Evolutionary conservation across 2,329 filamentous ascomycete genomes (phyloP).

Genomic region (Monilinia fructigena): DNA sequence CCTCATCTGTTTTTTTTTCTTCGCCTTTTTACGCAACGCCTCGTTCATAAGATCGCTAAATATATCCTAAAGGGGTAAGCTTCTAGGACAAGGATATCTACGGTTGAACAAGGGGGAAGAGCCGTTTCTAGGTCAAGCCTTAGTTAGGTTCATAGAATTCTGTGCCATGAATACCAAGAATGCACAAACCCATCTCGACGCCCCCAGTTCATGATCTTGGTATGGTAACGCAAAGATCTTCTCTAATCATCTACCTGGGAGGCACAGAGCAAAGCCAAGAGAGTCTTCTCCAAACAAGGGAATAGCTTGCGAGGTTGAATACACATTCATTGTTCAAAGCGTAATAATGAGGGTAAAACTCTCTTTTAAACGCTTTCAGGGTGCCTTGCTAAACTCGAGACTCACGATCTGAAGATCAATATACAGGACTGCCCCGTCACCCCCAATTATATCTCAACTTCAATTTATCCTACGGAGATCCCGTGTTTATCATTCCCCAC

Average conservation of each 20-base stretch:
- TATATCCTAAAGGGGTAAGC: conserved; percentile 19
- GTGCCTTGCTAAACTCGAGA: conserved; percentile 13
- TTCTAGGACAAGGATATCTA: not conserved
- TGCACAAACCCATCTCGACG: not conserved
- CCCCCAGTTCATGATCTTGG: conserved; percentile 9
- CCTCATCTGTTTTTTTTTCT: conserved; percentile 16
- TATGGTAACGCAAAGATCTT: not conserved
- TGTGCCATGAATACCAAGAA: not conserved
- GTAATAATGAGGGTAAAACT: not conserved
- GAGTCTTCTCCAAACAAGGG: not conserved
- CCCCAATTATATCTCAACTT: conserved; percentile 12
- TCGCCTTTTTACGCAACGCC: conserved; percentile 21
- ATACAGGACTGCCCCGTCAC: conserved; percentile 2
- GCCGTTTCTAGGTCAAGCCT: conserved; percentile 21
- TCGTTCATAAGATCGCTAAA: conserved; percentile 16
- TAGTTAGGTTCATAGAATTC: not conserved
- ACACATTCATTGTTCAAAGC: not conserved
- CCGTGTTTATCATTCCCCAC: conserved; percentile 16
- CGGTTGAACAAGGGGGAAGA: conserved; percentile 11
- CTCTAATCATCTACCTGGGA: not conserved
- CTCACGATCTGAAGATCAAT: conserved; percentile 20
- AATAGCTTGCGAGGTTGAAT: conserved; percentile 6
- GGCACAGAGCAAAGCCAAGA: not conserved
- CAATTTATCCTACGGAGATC: conserved; percentile 19
- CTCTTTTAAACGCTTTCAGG: conserved; percentile 5